Evolutionary conservation across 1,139 yeast genomes (phyloP).

Genomic region (Blastobotrys capitulatus): DNA sequence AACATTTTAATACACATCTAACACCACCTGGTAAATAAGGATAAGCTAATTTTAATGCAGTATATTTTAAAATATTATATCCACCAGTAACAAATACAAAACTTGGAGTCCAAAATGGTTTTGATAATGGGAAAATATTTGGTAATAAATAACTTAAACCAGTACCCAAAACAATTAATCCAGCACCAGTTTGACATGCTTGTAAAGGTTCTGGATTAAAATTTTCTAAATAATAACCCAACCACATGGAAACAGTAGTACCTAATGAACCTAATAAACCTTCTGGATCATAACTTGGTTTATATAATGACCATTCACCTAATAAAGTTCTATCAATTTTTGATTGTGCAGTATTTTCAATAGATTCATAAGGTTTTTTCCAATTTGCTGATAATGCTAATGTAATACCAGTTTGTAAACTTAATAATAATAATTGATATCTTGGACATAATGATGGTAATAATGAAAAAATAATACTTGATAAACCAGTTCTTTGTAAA

Average conservation of each 20-base stretch:
- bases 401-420: constrained; percentile 28
- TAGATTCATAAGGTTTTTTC: constrained; percentile 26
- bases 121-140: constrained; percentile 30
- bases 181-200: constrained; percentile 26
- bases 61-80: constrained; percentile 29
- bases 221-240: constrained; percentile 30
- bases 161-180: constrained; percentile 27
- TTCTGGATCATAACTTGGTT: constrained; percentile 34
- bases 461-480: constrained; percentile 26
- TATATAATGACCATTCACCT: constrained; percentile 22
- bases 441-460: constrained; percentile 15
- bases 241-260: constrained; percentile 35
- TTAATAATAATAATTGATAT: constrained; percentile 25
- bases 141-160: constrained; percentile 28
- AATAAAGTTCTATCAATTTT: constrained; percentile 27
- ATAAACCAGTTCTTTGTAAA: constrained; percentile 35
- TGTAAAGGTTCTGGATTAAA: constrained; percentile 22
- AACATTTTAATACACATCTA: constrained; percentile 19
- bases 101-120: constrained; percentile 37
- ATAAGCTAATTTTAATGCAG: constrained; percentile 17
- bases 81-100: constrained; percentile 33
- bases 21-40: constrained; percentile 28
- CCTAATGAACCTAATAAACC: constrained; percentile 34
- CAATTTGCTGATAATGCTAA: constrained; percentile 25
- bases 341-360: constrained; percentile 32